Conservation (phyloP, 2,329 filamentous ascomycete genomes). For the Calonectria leucothoes region DNA sequence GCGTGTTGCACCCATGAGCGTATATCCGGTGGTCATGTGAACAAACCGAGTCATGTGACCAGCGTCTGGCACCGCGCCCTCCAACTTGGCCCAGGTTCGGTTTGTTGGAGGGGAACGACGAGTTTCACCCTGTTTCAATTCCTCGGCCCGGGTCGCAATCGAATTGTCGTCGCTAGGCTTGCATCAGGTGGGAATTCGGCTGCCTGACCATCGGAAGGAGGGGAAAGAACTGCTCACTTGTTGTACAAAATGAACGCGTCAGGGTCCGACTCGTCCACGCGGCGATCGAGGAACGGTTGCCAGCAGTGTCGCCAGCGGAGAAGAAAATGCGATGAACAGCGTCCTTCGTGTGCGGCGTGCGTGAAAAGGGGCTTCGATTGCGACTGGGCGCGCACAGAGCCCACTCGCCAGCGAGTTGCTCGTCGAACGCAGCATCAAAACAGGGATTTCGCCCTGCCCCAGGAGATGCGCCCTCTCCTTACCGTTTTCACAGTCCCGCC, state of each 20-base stretch:
- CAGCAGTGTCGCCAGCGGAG: not conserved
- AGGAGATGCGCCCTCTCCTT: not conserved
- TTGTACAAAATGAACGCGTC: not conserved
- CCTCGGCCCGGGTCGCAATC: not conserved
- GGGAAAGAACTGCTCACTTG: not conserved
- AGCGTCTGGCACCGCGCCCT: no score
- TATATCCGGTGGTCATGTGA: not conserved
- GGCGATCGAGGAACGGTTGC: not conserved
- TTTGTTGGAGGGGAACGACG: not conserved
- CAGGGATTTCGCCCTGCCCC: not conserved
- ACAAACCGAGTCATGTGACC: not conserved
- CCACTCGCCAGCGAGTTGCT: not conserved
- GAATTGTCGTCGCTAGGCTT: not conserved
- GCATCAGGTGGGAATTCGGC: not conserved
- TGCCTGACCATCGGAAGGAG: not conserved
- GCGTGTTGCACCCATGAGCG: not conserved
- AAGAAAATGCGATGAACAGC: not conserved
- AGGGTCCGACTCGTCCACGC: not conserved
- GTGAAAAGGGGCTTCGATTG: not conserved
- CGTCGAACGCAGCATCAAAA: not conserved
- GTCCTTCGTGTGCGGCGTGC: not conserved
- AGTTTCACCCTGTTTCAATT: not conserved
- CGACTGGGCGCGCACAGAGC: not conserved
- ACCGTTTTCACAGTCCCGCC: not conserved
- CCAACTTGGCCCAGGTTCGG: not conserved